Evolutionary conservation across 805 yeast species (phyloP).

Genomic region (Komagataella mondaviorum): DNA sequence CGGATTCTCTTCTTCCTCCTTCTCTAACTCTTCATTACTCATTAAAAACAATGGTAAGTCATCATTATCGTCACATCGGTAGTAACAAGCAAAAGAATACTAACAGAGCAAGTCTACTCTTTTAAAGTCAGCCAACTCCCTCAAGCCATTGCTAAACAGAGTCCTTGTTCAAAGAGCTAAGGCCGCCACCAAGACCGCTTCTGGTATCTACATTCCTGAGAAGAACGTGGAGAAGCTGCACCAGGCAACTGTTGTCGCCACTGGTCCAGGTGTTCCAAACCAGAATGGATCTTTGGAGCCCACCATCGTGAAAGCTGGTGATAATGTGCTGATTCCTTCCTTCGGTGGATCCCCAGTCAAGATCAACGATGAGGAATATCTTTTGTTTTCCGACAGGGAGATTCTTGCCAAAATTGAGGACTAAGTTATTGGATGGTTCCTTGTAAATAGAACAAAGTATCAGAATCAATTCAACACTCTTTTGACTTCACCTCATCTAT

Average conservation of each 20-base stretch:
- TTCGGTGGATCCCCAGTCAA: conserved; percentile 89
- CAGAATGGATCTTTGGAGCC: conserved; percentile 60
- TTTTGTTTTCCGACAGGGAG: conserved; percentile 81
- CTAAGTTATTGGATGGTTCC: conserved; percentile 13
- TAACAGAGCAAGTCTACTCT: conserved; percentile 30
- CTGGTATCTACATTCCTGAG: conserved; percentile 91
- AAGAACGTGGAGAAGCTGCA: conserved; percentile 90
- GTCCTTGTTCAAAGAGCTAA: conserved; percentile 89
- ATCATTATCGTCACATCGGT: not conserved
- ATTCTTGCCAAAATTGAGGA: conserved; percentile 86
- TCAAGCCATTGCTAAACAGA: conserved; percentile 91
- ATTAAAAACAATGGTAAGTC: not conserved
- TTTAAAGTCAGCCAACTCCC: conserved; percentile 72
- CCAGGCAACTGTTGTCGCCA: conserved; percentile 85
- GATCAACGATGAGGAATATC: conserved; percentile 57
- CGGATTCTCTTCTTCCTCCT: not conserved
- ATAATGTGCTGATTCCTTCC: conserved; percentile 85
- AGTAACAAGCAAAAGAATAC: not conserved
- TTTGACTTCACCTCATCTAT: not conserved
- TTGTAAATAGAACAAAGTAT: conserved; percentile 5
- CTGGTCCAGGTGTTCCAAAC: conserved; percentile 87
- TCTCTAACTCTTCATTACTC: not conserved
- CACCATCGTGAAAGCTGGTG: conserved; percentile 78
- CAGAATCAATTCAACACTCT: not conserved
- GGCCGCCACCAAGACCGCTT: conserved; percentile 83